Evolutionary conservation across 805 yeast genomes (phyloP).

Genomic region (Myxozyma mucilagina): DNA sequence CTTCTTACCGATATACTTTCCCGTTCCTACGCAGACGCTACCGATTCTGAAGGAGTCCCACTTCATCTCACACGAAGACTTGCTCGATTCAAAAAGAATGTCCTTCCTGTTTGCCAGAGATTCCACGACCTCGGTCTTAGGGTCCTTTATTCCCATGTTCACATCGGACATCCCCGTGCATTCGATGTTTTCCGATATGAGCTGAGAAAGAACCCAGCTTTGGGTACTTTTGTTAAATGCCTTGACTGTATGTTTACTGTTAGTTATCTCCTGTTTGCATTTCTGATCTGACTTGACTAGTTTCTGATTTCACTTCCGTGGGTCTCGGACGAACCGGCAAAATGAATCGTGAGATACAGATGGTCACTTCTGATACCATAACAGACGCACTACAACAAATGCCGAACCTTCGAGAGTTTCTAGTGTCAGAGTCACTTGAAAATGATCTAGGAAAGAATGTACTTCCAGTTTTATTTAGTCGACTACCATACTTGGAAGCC

Average conservation of each 20-base stretch:
- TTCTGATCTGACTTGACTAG: not conserved
- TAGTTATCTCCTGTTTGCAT: not conserved
- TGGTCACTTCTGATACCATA: slow-evolving; percentile 78
- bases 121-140: slow-evolving; percentile 42
- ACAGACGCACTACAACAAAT: slow-evolving; percentile 57
- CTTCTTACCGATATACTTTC: slow-evolving; percentile 18
- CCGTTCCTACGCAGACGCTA: slow-evolving; percentile 15
- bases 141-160: slow-evolving; percentile 43
- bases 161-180: slow-evolving; percentile 75
- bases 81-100: slow-evolving; percentile 20
- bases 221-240: slow-evolving; percentile 63
- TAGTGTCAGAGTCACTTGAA: slow-evolving; percentile 83
- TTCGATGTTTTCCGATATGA: slow-evolving; percentile 65
- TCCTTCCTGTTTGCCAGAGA: slow-evolving; percentile 33
- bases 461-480: slow-evolving; percentile 55
- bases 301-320: slow-evolving; percentile 82
- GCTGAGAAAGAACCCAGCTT: slow-evolving; percentile 45
- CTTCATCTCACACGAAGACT: slow-evolving; percentile 22
- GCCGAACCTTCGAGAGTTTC: slow-evolving; percentile 71
- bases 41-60: slow-evolving; percentile 5
- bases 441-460: slow-evolving; percentile 70
- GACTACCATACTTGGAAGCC: slow-evolving; percentile 56
- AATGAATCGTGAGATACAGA: slow-evolving; percentile 89
- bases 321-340: slow-evolving; percentile 86
- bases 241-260: slow-evolving; percentile 54